phyloP scores from a whole-genome alignment of 2,329 filamentous ascomycete species.

The Septoria petroselini region DNA sequence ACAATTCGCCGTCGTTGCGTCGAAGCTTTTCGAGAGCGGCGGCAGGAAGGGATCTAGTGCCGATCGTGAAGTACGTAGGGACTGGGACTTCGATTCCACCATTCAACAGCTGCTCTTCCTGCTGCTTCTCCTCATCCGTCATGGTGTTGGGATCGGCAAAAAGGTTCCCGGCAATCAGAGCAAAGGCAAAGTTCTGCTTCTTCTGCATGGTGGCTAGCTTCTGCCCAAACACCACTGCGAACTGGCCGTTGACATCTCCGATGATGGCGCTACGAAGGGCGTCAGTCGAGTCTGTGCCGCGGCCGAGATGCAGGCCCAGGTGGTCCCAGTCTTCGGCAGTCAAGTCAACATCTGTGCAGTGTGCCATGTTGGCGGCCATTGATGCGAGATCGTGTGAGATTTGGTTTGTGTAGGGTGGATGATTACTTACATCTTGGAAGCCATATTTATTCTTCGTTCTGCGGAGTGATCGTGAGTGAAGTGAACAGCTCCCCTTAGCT shows the following conservation, averaged over 20 bases:
- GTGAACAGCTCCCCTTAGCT: conserved; percentile 1
- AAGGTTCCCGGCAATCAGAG: conserved; percentile 78
- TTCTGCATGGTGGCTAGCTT: conserved; percentile 77
- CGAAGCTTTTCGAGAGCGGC: conserved; percentile 70
- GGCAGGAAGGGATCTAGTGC: conserved; percentile 67
- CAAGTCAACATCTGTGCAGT: conserved; percentile 51
- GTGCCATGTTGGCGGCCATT: conserved; percentile 46
- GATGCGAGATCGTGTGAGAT: neutral
- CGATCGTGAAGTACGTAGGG: conserved; percentile 87
- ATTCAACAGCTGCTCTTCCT: conserved; percentile 57
- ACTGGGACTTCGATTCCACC: conserved; percentile 73
- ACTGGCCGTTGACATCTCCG: conserved; percentile 76
- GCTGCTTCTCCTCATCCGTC: conserved; percentile 48
- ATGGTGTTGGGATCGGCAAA: conserved; percentile 57
- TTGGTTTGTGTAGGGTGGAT: neutral
- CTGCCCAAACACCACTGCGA: conserved; percentile 65
- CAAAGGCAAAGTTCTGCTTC: conserved; percentile 86
- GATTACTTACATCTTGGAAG: conserved; percentile 12
- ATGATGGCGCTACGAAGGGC: conserved; percentile 48
- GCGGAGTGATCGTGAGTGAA: neutral
- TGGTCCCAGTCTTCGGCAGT: conserved; percentile 3
- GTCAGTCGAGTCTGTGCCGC: neutral
- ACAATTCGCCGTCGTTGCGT: conserved; percentile 66
- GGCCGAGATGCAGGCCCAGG: conserved; percentile 7
- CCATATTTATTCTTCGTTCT: conserved; percentile 1